Conservation (phyloP, 2,329 filamentous ascomycete species). For the Hypoxylon sp. region DNA sequence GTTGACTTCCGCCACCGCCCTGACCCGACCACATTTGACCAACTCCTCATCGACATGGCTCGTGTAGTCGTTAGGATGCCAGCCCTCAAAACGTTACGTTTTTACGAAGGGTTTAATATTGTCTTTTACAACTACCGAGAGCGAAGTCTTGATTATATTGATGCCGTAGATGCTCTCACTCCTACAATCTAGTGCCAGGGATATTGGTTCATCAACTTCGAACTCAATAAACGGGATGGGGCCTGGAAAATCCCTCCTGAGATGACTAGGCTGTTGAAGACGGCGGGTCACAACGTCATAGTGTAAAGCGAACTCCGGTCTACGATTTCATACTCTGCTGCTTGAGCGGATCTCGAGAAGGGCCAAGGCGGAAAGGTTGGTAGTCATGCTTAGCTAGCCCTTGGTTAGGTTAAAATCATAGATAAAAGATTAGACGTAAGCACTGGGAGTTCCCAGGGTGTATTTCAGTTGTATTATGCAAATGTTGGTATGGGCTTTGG, state of each 20-base stretch:
- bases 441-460: background rate
- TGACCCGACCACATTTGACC: slow-evolving; percentile 21
- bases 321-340: background rate
- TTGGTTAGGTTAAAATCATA: background rate
- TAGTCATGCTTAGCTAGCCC: background rate
- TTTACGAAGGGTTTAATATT: background rate
- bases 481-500: background rate
- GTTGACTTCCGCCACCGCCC: slow-evolving; percentile 12
- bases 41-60: slow-evolving; percentile 25
- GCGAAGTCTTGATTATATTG: background rate
- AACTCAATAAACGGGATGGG: background rate
- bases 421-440: background rate
- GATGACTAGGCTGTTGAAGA: background rate
- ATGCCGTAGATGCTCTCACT: background rate
- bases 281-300: background rate
- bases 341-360: background rate
- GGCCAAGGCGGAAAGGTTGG: background rate
- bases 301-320: too few species aligned
- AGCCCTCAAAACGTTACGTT: background rate
- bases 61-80: slow-evolving; percentile 22
- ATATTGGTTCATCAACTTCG: slow-evolving; percentile 2
- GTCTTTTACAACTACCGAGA: background rate
- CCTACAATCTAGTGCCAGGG: background rate
- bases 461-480: background rate
- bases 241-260: background rate